Percentiles rank a stretch among this genome's conserved stretches.
Evolutionary conservation across 2,329 filamentous ascomycete species (phyloP).

Genomic region (Bertia moriformis): DNA sequence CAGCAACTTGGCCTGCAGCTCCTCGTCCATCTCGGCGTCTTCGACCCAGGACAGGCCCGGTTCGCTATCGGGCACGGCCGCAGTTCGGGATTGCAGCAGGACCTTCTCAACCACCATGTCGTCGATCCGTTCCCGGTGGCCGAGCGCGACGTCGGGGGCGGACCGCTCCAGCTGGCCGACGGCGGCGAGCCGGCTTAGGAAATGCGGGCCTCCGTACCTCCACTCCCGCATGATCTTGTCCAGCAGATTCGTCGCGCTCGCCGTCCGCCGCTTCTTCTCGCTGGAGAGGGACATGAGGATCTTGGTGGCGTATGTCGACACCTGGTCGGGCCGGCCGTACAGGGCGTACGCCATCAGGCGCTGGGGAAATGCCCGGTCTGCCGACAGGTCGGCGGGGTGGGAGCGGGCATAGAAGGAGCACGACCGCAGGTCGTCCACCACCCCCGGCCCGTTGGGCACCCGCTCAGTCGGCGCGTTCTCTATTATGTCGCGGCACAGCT

Average conservation of each 20-base stretch:
- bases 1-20: constrained; percentile 70
- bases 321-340: constrained; percentile 65
- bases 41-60: too few relatives aligned
- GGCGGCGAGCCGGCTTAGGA: constrained; percentile 59
- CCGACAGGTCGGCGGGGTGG: constrained; percentile 70
- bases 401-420: constrained; percentile 82
- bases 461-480: constrained; percentile 62
- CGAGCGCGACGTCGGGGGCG: constrained; percentile 57
- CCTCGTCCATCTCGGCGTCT: constrained; percentile 58
- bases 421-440: constrained; percentile 85
- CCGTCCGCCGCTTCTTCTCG: constrained; percentile 59
- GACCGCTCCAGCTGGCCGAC: constrained; percentile 65
- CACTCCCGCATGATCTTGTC: constrained; percentile 62
- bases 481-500: constrained; percentile 75
- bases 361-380: constrained; percentile 66
- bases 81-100: constrained; percentile 53
- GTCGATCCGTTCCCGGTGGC: constrained; percentile 62
- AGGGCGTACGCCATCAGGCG: constrained; percentile 72
- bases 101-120: constrained; percentile 65
- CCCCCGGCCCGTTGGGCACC: constrained; percentile 52
- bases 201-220: constrained; percentile 58
- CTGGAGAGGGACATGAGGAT: constrained; percentile 76
- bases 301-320: constrained; percentile 85
- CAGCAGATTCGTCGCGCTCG: constrained; percentile 73
- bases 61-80: constrained; percentile 36